Evolutionary conservation across 768 basidiomycete species (phyloP).

Genomic region (Gloeophyllum trabeum): DNA sequence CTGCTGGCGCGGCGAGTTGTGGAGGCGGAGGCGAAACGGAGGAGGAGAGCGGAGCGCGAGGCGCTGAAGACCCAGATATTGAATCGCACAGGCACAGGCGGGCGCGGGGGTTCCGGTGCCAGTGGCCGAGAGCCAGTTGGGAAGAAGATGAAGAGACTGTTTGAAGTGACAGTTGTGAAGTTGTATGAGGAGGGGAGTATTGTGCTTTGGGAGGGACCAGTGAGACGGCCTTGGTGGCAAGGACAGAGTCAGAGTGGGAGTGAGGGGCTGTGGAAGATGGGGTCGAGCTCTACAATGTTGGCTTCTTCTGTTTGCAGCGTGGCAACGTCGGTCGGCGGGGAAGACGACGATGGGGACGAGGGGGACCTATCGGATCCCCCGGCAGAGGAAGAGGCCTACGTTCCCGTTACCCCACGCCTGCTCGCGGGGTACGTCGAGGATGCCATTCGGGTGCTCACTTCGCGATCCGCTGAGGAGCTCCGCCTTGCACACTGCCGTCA

Average conservation of each 20-base stretch:
- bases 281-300: background rate
- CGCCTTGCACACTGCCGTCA: too few species aligned
- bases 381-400: slow-evolving; percentile 52
- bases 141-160: slow-evolving; percentile 56
- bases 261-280: too few species aligned
- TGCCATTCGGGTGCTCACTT: slow-evolving; percentile 27
- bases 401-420: slow-evolving; percentile 43
- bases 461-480: slow-evolving; percentile 3
- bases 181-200: slow-evolving; percentile 65
- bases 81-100: background rate
- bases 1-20: slow-evolving; percentile 57
- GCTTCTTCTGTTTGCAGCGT: slow-evolving; percentile 11
- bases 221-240: slow-evolving; percentile 5
- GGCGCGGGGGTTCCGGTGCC: slow-evolving; percentile 2
- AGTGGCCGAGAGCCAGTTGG: slow-evolving; percentile 13
- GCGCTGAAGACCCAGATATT: slow-evolving; percentile 6
- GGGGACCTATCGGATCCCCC: slow-evolving; percentile 51
- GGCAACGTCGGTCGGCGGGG: slow-evolving; percentile 3
- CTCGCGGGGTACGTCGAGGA: slow-evolving; percentile 35
- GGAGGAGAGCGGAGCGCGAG: slow-evolving; percentile 18
- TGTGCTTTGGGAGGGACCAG: slow-evolving; percentile 61
- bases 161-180: slow-evolving; percentile 50
- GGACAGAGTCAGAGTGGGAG: too few species aligned
- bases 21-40: slow-evolving; percentile 42
- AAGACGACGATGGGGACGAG: slow-evolving; percentile 25